These are phyloP conservation scores for Magnaporthiopsis rhizophila DNA, from an alignment of 2,329 filamentous ascomycete genomes.

Conservation along the genomic window DNA sequence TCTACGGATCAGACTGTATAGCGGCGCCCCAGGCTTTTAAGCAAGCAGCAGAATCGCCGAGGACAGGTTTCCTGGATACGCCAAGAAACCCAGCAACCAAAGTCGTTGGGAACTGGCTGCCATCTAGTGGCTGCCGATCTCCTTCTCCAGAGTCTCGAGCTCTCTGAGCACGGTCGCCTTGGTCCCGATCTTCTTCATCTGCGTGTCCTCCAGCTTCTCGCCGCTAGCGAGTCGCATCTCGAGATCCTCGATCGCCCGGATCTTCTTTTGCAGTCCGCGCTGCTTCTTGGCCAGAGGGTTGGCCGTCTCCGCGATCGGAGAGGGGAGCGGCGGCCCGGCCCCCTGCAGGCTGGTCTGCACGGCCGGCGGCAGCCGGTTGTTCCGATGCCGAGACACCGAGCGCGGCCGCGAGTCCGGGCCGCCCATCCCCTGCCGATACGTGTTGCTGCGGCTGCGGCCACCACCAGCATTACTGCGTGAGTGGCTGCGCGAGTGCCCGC, in stretches of 20 bases:
- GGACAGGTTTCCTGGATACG: background rate
- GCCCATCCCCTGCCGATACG: conserved; percentile 23
- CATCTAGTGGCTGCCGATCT: conserved; percentile 11
- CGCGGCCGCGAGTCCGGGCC: conserved; percentile 7
- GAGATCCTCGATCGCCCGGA: conserved; percentile 92
- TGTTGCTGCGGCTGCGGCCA: conserved; percentile 44
- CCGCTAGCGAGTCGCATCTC: conserved; percentile 93
- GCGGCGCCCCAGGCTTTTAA: background rate
- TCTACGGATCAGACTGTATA: background rate
- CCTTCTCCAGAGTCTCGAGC: conserved; percentile 52
- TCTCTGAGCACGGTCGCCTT: conserved; percentile 81
- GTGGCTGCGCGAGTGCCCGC: conserved; percentile 39
- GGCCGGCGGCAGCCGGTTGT: conserved; percentile 7
- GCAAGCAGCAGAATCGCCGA: background rate
- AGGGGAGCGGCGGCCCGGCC: background rate
- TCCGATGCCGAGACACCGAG: conserved; percentile 22
- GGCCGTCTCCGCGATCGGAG: conserved; percentile 12
- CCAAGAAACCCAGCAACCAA: background rate
- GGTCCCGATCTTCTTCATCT: conserved; percentile 95
- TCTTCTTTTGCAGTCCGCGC: conserved; percentile 89
- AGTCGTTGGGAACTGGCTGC: background rate
- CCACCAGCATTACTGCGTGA: conserved; percentile 43
- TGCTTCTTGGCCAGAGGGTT: conserved; percentile 90
- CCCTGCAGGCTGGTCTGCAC: background rate
- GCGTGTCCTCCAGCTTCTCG: conserved; percentile 96